Evolutionary conservation across 1,284 basidiomycete genomes (phyloP), one percentile per base, ranked within the genome.

Genomic region (Trametes versicolor): DNA sequence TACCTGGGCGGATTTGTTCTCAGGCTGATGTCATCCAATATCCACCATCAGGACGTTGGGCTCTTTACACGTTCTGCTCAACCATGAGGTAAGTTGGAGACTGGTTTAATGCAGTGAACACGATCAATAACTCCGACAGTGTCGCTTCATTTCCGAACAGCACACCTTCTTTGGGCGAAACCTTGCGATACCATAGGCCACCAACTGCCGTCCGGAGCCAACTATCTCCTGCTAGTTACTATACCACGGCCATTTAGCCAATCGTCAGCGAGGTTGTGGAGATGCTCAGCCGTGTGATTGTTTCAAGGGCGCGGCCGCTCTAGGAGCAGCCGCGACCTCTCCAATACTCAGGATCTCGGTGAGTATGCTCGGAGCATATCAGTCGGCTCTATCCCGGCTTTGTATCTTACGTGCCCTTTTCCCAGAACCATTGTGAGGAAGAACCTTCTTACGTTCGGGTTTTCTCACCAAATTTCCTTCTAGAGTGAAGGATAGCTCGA

Each of bases 261-360:
- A 49, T 29, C 15, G 25, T 49, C 25, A 49, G 48, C 48, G 13
- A 12, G 21, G 8, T 13, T 48, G 23, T 9, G 7, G 23, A 23
- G n/a, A 29, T 49, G 25, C 27, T 6, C 25, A 12, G 17, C 13
- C 58, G 58, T 59, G 58, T 45, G 58, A 59, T 52, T 23, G 8
- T 52, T 25, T 37, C 13, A 15, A 29, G 49, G 58, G 56, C 58
- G 58, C 58, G 58, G 29, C 49, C 58, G 58, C 39, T 59, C 58
- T 52, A 59, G 58, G 48, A 36, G 49, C 39, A 32, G 49, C 29
- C 58, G 49, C 58, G 58, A 52, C 49, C 39, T 39, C 23, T 17
- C n/a, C 15, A 25, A 27, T 52, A 48, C 25, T 23, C 49, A 59
- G 25, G 12, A 23, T 13, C 29, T 12, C 25, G 47, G 36, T 43